Conservation (phyloP, 768 basidiomycete species). For the Naematelia encephala region DNA sequence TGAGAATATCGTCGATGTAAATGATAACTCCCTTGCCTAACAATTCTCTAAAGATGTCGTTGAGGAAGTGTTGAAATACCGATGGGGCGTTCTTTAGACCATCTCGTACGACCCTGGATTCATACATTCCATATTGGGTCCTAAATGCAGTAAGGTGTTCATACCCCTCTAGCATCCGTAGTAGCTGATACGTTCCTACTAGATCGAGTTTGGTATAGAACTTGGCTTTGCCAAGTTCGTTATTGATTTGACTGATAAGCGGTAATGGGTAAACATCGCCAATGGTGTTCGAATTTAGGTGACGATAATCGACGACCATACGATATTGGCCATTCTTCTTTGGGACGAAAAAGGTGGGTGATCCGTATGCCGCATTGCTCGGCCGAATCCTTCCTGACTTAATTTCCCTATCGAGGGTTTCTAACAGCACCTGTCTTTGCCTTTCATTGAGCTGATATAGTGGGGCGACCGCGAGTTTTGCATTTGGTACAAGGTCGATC, state of each 20-base stretch:
- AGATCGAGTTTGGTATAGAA: slow-evolving; percentile 32
- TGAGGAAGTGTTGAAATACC: slow-evolving; percentile 31
- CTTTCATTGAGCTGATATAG: slow-evolving; percentile 8
- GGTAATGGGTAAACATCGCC: slow-evolving; percentile 26
- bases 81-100: slow-evolving; percentile 36
- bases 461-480: slow-evolving; percentile 4
- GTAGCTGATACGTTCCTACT: slow-evolving; percentile 27
- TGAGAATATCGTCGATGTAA: slow-evolving; percentile 29
- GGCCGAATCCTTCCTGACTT: not conserved
- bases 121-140: slow-evolving; percentile 33
- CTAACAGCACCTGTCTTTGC: slow-evolving; percentile 5
- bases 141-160: slow-evolving; percentile 51
- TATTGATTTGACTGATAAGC: slow-evolving; percentile 21
- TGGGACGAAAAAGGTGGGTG: not conserved
- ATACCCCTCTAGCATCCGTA: slow-evolving; percentile 33
- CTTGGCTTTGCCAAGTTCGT: slow-evolving; percentile 20
- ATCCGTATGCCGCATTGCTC: not conserved
- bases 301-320: slow-evolving; percentile 12
- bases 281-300: slow-evolving; percentile 9
- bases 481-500: slow-evolving; percentile 4
- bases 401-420: slow-evolving; percentile 1
- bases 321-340: slow-evolving; percentile 6
- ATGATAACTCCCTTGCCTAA: slow-evolving; percentile 20
- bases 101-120: slow-evolving; percentile 28
- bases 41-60: slow-evolving; percentile 24